A percentile compares a stretch with the other conserved stretches of the same genome.
phyloP scores from a whole-genome alignment of 73 alveolate genomes.

The Strombidium stylifer region DNA sequence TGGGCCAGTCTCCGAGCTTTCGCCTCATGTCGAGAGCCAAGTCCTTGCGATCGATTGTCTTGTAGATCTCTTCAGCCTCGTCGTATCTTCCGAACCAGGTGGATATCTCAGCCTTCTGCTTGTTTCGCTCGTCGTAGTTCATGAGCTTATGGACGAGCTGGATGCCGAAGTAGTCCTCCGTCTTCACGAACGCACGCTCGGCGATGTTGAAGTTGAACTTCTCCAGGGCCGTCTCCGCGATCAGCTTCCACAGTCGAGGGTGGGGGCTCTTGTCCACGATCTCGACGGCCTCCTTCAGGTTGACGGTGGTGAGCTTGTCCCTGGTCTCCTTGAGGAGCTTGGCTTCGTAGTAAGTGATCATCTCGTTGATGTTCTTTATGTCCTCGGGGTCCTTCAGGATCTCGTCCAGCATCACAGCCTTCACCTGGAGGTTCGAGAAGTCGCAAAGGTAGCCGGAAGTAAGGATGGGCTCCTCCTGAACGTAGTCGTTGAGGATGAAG shows the following conservation, averaged over 20 bases:
- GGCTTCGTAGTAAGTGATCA: constrained; percentile 94
- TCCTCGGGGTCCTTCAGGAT: constrained; percentile 92
- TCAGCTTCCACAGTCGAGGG: constrained; percentile 87
- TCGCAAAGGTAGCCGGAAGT: constrained; percentile 97
- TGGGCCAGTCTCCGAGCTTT: constrained; percentile 97
- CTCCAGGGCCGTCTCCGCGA: constrained; percentile 96
- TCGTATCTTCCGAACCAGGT: constrained; percentile 95
- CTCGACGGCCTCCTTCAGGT: constrained; percentile 89
- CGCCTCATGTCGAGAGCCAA: constrained; percentile 89
- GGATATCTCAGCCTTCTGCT: constrained; percentile 96
- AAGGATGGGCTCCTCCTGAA: constrained; percentile 96
- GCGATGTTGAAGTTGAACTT: constrained; percentile 96
- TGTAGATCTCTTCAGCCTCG: constrained; percentile 90
- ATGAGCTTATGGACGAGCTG: constrained; percentile 73
- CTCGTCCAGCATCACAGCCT: constrained; percentile 90
- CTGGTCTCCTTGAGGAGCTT: constrained; percentile 96
- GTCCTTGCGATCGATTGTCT: constrained; percentile 98
- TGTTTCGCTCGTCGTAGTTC: constrained; percentile 86
- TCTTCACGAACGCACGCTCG: constrained; percentile 91
- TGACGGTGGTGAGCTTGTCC: constrained; percentile 79
- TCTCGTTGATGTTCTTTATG: constrained; percentile 77
- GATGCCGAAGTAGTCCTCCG: constrained; percentile 84
- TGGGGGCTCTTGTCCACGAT: constrained; percentile 90
- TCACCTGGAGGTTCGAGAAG: constrained; percentile 95
- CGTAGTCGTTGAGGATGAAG: constrained; percentile 73